phyloP scores from a whole-genome alignment of 2,329 filamentous ascomycete genomes.

The Alternaria ethzedia region DNA sequence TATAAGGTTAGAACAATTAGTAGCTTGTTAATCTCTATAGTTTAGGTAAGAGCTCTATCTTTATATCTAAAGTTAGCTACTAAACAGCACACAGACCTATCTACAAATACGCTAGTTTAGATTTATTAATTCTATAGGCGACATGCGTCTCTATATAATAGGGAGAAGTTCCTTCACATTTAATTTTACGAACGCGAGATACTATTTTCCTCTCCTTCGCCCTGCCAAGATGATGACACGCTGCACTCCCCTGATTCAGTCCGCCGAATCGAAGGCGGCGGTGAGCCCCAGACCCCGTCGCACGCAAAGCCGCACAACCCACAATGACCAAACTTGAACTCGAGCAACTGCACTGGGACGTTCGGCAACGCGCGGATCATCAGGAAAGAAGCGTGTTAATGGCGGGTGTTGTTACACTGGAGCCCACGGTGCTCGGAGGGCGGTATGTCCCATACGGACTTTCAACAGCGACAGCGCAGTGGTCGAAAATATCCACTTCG shows the following conservation, averaged over 20 bases:
- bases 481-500: not conserved
- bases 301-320: not conserved
- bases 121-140: slow-evolving; percentile 11
- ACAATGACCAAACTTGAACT: not conserved
- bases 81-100: slow-evolving; percentile 5
- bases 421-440: not conserved
- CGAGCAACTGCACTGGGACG: not conserved
- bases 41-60: slow-evolving; percentile 6
- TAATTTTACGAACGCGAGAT: slow-evolving; percentile 7
- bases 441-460: not conserved
- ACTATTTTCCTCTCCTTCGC: not conserved
- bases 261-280: not conserved
- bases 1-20: slow-evolving; percentile 3
- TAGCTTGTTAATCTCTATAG: slow-evolving; percentile 16
- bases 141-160: slow-evolving; percentile 5
- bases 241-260: not conserved
- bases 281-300: not conserved
- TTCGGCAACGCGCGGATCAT: not conserved
- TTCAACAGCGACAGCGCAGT: not conserved
- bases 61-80: not conserved
- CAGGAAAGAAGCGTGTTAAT: not conserved
- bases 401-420: not conserved
- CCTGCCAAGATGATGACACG: not conserved
- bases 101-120: not conserved
- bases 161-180: slow-evolving; percentile 20